Evolutionary conservation across 257 asterid species (phyloP).

Genomic region (Solanum raphanifolium): DNA sequence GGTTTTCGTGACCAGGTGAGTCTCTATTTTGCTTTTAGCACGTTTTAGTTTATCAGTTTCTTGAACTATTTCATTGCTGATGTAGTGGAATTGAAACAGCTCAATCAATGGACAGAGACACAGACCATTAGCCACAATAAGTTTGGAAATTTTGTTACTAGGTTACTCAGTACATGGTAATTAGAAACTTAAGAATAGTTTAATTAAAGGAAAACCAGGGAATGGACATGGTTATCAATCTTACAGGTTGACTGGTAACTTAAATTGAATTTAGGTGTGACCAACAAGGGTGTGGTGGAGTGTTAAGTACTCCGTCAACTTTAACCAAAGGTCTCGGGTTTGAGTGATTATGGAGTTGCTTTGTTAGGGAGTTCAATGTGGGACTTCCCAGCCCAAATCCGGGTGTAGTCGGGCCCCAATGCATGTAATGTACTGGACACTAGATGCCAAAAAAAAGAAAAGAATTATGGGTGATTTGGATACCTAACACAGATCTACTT

Average conservation of each 20-base stretch:
- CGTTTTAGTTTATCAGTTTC: background rate
- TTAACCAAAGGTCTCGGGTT: background rate
- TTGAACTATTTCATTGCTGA: background rate
- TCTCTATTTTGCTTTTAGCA: background rate
- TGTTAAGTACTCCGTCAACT: background rate
- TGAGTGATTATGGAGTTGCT: background rate
- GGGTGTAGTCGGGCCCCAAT: background rate
- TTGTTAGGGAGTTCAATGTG: background rate
- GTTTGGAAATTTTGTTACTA: background rate
- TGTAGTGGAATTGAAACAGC: background rate
- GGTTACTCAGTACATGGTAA: background rate
- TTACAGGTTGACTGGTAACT: background rate
- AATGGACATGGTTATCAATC: background rate
- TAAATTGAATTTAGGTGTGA: background rate
- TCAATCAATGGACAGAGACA: background rate
- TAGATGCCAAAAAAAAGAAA: no score
- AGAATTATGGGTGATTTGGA: background rate
- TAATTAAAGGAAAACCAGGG: background rate
- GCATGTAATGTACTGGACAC: background rate
- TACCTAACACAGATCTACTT: background rate
- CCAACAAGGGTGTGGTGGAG: background rate
- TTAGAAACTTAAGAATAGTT: background rate
- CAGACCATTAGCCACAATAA: background rate
- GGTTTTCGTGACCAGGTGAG: constrained; percentile 90
- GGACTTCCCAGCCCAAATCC: background rate